A percentile compares a stretch with the other conserved stretches of the same genome.
Evolutionary conservation across 257 asterid species (phyloP).

Genomic region (Mitragyna speciosa): DNA sequence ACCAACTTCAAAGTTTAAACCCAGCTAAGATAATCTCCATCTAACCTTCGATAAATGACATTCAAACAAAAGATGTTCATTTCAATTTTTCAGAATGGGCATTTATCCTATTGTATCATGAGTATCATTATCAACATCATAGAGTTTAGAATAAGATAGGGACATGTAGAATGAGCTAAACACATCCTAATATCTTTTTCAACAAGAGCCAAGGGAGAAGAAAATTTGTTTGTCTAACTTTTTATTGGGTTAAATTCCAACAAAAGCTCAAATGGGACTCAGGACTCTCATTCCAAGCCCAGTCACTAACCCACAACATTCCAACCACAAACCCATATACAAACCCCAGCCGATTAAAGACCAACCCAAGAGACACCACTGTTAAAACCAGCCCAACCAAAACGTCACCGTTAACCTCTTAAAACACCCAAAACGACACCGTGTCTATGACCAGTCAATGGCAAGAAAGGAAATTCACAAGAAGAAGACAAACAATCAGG

Average conservation of each 20-base stretch:
- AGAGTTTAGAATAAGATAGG: not conserved
- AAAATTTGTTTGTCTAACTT: no score
- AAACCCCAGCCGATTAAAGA: not conserved
- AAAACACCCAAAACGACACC: not conserved
- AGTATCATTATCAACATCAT: no score
- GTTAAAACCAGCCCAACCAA: not conserved
- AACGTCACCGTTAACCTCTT: not conserved
- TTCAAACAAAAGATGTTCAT: not conserved
- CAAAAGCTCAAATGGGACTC: no score
- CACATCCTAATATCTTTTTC: no score
- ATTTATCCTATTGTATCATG: no score
- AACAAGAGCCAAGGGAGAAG: no score
- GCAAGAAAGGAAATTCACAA: constrained; percentile 22
- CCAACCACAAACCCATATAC: not conserved
- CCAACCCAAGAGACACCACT: not conserved
- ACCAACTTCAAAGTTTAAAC: no score
- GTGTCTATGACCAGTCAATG: not conserved
- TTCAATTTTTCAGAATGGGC: no score
- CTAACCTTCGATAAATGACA: no score
- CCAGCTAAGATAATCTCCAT: no score
- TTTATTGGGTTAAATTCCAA: no score
- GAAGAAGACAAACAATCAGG: constrained; percentile 15
- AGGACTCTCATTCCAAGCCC: not conserved
- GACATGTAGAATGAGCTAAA: no score
- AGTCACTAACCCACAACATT: not conserved